A percentile compares a stretch with the other conserved stretches of the same genome.
Conservation (phyloP, 2,329 filamentous ascomycete species). For the Pseudogymnoascus sp. region DNA sequence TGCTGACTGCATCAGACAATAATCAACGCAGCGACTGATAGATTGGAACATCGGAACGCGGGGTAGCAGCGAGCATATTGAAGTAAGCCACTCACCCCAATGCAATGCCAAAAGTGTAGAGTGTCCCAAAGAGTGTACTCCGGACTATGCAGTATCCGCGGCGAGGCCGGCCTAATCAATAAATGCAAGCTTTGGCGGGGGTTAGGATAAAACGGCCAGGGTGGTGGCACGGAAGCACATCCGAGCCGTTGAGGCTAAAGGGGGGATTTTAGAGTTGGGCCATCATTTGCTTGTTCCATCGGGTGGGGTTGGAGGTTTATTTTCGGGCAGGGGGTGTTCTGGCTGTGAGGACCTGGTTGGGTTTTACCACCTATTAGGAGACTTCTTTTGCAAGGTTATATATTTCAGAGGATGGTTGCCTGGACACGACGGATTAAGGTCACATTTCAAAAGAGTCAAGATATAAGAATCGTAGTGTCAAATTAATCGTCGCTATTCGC, state of each 20-base stretch:
- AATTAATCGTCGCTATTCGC: slow-evolving; percentile 5
- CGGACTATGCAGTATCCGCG: background rate
- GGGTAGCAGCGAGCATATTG: background rate
- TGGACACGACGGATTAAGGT: background rate
- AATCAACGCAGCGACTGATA: background rate
- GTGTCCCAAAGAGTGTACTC: background rate
- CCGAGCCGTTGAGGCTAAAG: background rate
- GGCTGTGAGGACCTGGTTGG: background rate
- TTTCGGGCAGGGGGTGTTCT: background rate
- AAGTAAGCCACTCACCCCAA: background rate
- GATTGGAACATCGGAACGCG: background rate
- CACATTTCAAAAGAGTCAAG: background rate
- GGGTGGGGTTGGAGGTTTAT: background rate
- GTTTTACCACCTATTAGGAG: background rate
- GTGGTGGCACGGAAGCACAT: background rate
- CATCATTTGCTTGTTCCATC: background rate
- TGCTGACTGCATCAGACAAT: background rate
- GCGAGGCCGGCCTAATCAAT: background rate
- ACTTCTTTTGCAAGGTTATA: background rate
- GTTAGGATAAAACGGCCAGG: background rate
- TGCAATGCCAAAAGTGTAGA: background rate
- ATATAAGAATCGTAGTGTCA: background rate
- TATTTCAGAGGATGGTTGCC: background rate
- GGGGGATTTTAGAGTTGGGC: background rate
- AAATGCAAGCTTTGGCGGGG: background rate